These are phyloP conservation scores for Claviceps digitariae DNA, from an alignment of 2,329 filamentous ascomycete species.

Conservation along the genomic window DNA sequence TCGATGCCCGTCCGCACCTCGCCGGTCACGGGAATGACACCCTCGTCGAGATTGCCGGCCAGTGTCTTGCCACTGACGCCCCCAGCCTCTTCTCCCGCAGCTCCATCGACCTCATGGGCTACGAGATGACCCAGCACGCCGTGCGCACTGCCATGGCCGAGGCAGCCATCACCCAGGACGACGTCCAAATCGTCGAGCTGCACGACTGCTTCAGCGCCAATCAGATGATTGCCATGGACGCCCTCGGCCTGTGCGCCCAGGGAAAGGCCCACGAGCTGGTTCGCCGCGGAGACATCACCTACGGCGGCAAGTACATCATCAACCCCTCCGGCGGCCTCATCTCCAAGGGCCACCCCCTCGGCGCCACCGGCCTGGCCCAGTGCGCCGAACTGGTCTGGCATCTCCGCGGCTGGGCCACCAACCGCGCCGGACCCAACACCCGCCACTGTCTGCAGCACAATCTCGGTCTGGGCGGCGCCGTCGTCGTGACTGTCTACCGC, in stretches of 20 bases:
- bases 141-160: slow-evolving; percentile 57
- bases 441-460: slow-evolving; percentile 79
- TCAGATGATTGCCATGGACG: slow-evolving; percentile 83
- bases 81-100: slow-evolving; percentile 65
- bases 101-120: slow-evolving; percentile 81
- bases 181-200: slow-evolving; percentile 77
- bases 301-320: slow-evolving; percentile 69
- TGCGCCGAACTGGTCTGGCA: slow-evolving; percentile 95
- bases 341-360: slow-evolving; percentile 89
- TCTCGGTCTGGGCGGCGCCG: slow-evolving; percentile 79
- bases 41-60: slow-evolving; percentile 81
- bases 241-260: slow-evolving; percentile 60
- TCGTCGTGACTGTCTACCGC: slow-evolving; percentile 79
- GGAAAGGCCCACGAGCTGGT: slow-evolving; percentile 92
- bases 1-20: slow-evolving; percentile 72
- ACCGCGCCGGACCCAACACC: slow-evolving; percentile 57
- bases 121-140: slow-evolving; percentile 67
- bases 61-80: slow-evolving; percentile 74
- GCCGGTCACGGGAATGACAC: slow-evolving; percentile 37
- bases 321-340: slow-evolving; percentile 93
- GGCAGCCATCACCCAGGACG: slow-evolving; percentile 52
- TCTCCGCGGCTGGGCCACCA: slow-evolving; percentile 89
- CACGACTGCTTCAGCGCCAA: slow-evolving; percentile 97
- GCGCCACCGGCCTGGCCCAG: slow-evolving; percentile 88
- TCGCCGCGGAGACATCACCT: slow-evolving; percentile 76